Percentiles rank a stretch among this genome's conserved stretches.
These are phyloP conservation scores for Chlorella sp. DNA, from an alignment of 139 green algal genomes.

Conservation along the genomic window DNA sequence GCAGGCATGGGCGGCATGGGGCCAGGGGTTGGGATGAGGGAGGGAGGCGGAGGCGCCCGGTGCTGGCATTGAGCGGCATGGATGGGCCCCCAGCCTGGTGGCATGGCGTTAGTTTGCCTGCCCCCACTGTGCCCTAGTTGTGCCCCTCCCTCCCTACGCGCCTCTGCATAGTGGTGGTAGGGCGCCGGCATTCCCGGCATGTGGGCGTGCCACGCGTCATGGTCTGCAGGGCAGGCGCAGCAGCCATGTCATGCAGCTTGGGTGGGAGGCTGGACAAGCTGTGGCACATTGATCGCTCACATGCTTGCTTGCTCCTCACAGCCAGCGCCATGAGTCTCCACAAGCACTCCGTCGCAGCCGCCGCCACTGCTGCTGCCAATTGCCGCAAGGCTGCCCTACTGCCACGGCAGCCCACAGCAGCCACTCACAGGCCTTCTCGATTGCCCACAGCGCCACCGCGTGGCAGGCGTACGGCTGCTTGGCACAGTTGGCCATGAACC, in stretches of 20 bases:
- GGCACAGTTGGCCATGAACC: background rate
- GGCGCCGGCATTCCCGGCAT: constrained; percentile 11
- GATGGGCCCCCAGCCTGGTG: background rate
- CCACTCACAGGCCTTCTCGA: background rate
- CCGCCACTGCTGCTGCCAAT: too few relatives aligned
- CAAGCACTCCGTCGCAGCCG: too few relatives aligned
- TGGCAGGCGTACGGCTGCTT: constrained; percentile 21
- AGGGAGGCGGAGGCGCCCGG: too few relatives aligned
- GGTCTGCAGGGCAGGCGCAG: background rate
- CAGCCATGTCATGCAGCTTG: too few relatives aligned
- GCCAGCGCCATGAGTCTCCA: too few relatives aligned
- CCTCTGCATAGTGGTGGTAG: constrained; percentile 9
- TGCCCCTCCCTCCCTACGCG: background rate
- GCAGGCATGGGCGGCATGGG: background rate
- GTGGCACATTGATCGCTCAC: too few relatives aligned
- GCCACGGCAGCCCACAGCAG: too few relatives aligned
- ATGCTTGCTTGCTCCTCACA: too few relatives aligned
- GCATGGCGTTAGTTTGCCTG: background rate
- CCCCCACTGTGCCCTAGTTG: background rate
- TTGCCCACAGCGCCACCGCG: constrained; percentile 28
- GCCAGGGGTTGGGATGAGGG: background rate
- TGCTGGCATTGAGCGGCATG: too few relatives aligned
- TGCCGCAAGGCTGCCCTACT: too few relatives aligned
- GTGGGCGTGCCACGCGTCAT: constrained; percentile 28
- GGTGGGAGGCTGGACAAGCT: too few relatives aligned